A percentile compares a stretch with the other conserved stretches of the same genome.
Evolutionary conservation across 2,329 filamentous ascomycete genomes (phyloP).

Genomic region (Nigrospora sphaerica): DNA sequence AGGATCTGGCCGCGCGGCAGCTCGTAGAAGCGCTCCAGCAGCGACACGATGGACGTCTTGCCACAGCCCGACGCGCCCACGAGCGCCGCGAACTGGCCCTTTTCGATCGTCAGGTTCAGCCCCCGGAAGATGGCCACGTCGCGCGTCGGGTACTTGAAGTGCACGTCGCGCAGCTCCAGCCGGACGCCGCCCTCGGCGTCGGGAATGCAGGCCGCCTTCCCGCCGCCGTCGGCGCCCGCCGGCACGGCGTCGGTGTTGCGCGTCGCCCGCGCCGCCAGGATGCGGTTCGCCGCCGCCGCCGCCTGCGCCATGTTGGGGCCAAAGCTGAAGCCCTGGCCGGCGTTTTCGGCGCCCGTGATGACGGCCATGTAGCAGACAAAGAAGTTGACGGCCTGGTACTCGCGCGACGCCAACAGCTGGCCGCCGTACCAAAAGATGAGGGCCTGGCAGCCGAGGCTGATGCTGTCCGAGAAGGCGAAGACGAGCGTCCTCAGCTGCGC

Average conservation of each 20-base stretch:
- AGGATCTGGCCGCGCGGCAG: slow-evolving; percentile 56
- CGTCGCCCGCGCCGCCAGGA: slow-evolving; percentile 43
- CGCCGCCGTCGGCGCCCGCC: not conserved
- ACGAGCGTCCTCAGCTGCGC: slow-evolving; percentile 56
- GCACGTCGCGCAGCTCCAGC: slow-evolving; percentile 48
- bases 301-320: slow-evolving; percentile 58
- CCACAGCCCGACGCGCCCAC: slow-evolving; percentile 66
- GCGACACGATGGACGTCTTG: slow-evolving; percentile 63
- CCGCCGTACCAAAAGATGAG: slow-evolving; percentile 63
- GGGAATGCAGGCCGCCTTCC: slow-evolving; percentile 27
- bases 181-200: slow-evolving; percentile 42
- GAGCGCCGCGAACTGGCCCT: slow-evolving; percentile 63
- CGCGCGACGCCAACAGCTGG: slow-evolving; percentile 43
- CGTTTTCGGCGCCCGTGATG: slow-evolving; percentile 59
- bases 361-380: slow-evolving; percentile 58
- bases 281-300: slow-evolving; percentile 51
- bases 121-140: slow-evolving; percentile 50
- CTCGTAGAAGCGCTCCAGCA: slow-evolving; percentile 67
- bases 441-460: slow-evolving; percentile 56
- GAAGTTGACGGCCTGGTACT: slow-evolving; percentile 40
- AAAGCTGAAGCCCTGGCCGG: slow-evolving; percentile 61
- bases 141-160: slow-evolving; percentile 55
- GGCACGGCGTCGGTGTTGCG: slow-evolving; percentile 22
- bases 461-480: slow-evolving; percentile 63
- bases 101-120: slow-evolving; percentile 57